Evolutionary conservation across 176 grass and related monocot species (phyloP).

Genomic region (Cocos nucifera): DNA sequence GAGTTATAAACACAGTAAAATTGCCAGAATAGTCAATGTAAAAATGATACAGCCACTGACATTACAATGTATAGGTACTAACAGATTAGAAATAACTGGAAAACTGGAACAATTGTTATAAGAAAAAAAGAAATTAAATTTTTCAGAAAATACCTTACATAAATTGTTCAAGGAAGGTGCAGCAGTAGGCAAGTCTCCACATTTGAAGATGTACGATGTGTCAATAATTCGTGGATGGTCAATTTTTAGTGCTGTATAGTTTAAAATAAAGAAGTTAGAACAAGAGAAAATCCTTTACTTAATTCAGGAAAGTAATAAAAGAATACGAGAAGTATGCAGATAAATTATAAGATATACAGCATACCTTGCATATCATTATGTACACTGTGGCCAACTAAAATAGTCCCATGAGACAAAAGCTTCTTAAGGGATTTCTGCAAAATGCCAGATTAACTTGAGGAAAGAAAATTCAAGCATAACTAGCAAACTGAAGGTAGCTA

Average conservation of each 20-base stretch:
- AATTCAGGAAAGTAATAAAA: no score
- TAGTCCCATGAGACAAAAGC: conserved; percentile 63
- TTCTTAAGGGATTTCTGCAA: conserved; percentile 83
- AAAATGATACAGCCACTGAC: no score
- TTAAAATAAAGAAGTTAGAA: conserved; percentile 2
- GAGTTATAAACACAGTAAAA: no score
- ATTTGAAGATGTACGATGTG: conserved; percentile 74
- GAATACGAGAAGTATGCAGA: no score
- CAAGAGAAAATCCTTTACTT: no score
- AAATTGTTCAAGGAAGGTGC: conserved; percentile 70
- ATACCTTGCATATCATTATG: conserved; percentile 79
- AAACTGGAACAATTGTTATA: no score
- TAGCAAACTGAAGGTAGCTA: no score
- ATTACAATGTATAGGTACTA: no score
- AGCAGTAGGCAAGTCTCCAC: conserved; percentile 49
- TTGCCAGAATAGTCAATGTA: no score
- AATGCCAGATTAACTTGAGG: background rate
- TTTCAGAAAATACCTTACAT: conserved; percentile 56
- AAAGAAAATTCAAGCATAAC: background rate
- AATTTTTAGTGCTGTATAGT: conserved; percentile 62
- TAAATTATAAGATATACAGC: conserved; percentile 15
- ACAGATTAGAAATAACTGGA: no score
- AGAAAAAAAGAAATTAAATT: no score
- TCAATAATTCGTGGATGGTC: conserved; percentile 72
- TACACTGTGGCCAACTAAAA: conserved; percentile 83